phyloP scores from a whole-genome alignment of 345 rosid species.

The Brassica incana region DNA sequence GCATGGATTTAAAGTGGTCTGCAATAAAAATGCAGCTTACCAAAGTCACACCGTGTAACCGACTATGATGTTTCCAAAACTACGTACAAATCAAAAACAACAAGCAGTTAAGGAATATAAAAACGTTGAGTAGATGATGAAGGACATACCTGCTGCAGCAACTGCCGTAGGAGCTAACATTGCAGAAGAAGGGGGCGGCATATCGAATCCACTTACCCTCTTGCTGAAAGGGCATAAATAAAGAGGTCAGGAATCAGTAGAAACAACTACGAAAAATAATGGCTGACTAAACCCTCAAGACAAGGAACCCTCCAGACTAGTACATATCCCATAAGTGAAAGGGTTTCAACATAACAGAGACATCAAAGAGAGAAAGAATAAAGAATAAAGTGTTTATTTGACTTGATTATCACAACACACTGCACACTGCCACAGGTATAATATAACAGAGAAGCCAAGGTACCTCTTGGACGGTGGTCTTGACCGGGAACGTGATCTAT shows the following conservation, averaged over 20 bases:
- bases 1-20: background rate
- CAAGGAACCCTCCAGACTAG: too few species aligned
- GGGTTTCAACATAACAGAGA: background rate
- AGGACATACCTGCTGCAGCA: conserved; percentile 62
- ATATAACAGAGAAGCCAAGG: background rate
- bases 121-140: conserved; percentile 31
- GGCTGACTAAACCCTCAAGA: background rate
- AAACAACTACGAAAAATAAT: background rate
- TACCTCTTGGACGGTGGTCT: conserved; percentile 95
- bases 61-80: conserved; percentile 78
- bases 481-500: conserved; percentile 53
- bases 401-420: background rate
- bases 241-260: conserved; percentile 17
- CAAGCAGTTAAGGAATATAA: conserved; percentile 54
- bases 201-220: conserved; percentile 96
- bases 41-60: conserved; percentile 81
- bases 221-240: conserved; percentile 59
- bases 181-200: conserved; percentile 93
- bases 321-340: background rate
- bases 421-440: background rate
- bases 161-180: conserved; percentile 57
- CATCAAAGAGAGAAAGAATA: background rate
- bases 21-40: conserved; percentile 63
- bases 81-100: conserved; percentile 66
- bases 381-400: background rate